These are phyloP conservation scores for Asterochloris sp. DNA, from an alignment of 139 green algal genomes.

Conservation along the genomic window DNA sequence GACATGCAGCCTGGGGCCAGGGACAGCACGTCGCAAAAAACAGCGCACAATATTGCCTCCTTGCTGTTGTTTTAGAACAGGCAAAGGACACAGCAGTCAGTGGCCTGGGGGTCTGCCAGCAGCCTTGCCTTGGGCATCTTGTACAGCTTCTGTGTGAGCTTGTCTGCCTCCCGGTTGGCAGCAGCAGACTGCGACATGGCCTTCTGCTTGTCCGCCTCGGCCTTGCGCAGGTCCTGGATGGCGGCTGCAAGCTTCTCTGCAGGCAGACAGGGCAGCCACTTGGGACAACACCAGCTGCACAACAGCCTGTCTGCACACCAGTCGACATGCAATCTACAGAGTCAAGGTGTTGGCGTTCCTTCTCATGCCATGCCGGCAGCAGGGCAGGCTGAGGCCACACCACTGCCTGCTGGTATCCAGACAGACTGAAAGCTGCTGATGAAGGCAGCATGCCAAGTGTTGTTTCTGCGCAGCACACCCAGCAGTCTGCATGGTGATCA, in stretches of 20 bases:
- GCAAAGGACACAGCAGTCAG: background rate
- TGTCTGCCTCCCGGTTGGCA: constrained; percentile 16
- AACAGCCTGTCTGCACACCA: background rate
- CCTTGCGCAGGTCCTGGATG: constrained; percentile 12
- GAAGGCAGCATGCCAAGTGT: too few relatives aligned
- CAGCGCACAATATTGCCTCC: background rate
- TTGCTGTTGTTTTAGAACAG: background rate
- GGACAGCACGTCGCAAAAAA: too few relatives aligned
- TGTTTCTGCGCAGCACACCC: too few relatives aligned
- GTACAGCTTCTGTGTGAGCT: constrained; percentile 18
- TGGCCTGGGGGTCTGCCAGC: background rate
- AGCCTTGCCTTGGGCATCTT: constrained; percentile 16
- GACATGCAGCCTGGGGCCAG: too few relatives aligned
- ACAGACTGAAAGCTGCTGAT: too few relatives aligned
- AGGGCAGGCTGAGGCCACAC: too few relatives aligned
- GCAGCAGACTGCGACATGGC: background rate
- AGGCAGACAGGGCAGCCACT: background rate
- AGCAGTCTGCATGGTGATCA: too few relatives aligned
- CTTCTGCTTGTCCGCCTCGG: constrained; percentile 14
- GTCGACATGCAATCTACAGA: too few relatives aligned
- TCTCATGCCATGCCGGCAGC: too few relatives aligned
- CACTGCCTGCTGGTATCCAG: too few relatives aligned
- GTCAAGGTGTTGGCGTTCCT: too few relatives aligned
- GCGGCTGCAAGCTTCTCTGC: constrained; percentile 2
- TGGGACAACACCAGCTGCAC: background rate